Evolutionary conservation across 1,284 basidiomycete species (phyloP), one percentile per base, ranked within the genome.

Genomic region (Uromyces viciae-fabae): DNA sequence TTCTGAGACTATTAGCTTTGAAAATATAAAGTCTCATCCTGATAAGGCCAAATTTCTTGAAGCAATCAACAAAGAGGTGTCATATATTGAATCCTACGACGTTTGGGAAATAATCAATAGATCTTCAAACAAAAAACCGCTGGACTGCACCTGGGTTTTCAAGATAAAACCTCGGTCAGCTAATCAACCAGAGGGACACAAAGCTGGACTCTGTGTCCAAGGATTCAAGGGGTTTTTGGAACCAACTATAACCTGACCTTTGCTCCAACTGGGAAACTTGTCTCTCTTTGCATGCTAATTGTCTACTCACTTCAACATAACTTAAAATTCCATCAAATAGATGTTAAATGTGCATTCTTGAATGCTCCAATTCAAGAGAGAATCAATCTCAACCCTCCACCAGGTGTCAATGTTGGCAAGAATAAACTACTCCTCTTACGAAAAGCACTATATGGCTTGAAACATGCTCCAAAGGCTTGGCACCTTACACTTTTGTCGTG

Each of bases 81-180:
- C 42, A 3, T 49, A 49, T 33, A 72, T 72, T 40, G 22, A 31
- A 28, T 19, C 14, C 5, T 72, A 54, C 22, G 36, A 73, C 22
- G 71, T 19, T 1, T 73, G 71, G 46, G 49, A 72, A 28, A 15
- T 73, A 19, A 73, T 73, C 49, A 15, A 52, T 3, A 73, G 38
- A 14, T 1, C 7, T n/a, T 19, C 25, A 31, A 42, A 64, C 0
- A 14, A 46, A 8, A 0, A 62, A 2, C 56, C 42, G 2, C 31
- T 75, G 22, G 58, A 22, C 8, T 42, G 36, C 17, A 75, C 74
- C 5, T 75, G 74, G 74, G 74, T 75, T 9, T 75, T 75, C n/a
- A 31, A 49, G 25, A 64, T 33, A 5, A 75, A 75, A 22, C 36
- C 43, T 15, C 56, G 58, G 28, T 4, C 19, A 15, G 40, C 36